phyloP scores from a whole-genome alignment of 202 grass and related monocot species.

The Setaria italica region DNA sequence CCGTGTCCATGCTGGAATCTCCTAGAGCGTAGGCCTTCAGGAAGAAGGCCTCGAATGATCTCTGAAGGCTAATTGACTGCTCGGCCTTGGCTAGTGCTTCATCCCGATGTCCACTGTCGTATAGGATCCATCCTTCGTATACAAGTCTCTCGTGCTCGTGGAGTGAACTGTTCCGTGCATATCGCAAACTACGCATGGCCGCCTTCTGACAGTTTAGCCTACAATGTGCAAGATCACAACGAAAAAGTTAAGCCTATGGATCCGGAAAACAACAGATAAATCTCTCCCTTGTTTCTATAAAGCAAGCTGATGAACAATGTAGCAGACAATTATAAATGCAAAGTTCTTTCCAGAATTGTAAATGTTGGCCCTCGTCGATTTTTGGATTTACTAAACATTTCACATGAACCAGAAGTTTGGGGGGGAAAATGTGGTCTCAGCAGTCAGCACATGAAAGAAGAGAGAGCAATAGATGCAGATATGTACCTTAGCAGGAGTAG shows the following conservation, averaged over 20 bases:
- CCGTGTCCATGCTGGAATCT: conserved; percentile 74
- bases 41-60: conserved; percentile 97
- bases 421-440: background rate
- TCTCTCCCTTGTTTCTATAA: background rate
- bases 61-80: conserved; percentile 74
- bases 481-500: conserved; percentile 82
- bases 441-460: background rate
- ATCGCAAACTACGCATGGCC: conserved; percentile 82
- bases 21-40: conserved; percentile 93
- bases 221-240: background rate
- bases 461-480: background rate
- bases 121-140: conserved; percentile 97
- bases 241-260: background rate
- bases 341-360: background rate
- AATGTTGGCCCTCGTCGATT: background rate
- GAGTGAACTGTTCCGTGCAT: conserved; percentile 71
- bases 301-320: background rate
- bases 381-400: background rate
- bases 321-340: background rate
- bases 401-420: background rate
- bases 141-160: conserved; percentile 85
- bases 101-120: conserved; percentile 83
- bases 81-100: conserved; percentile 91
- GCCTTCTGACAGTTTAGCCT: conserved; percentile 93
- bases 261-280: background rate